Percentiles rank a stretch among this genome's conserved stretches.
Evolutionary conservation across 2,329 filamentous ascomycete species (phyloP).

Genomic region (Fusarium palustre): DNA sequence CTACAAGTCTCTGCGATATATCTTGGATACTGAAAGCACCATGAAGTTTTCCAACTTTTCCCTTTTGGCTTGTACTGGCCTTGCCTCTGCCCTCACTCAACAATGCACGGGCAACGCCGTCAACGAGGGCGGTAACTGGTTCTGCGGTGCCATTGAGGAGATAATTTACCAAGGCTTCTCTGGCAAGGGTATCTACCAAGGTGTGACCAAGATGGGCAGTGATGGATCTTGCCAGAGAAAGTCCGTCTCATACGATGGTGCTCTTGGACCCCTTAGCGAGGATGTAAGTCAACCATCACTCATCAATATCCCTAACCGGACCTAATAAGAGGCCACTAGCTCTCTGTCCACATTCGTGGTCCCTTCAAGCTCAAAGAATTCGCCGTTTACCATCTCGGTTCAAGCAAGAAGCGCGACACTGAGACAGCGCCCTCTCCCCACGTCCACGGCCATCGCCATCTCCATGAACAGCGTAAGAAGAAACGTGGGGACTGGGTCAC

Average conservation of each 20-base stretch:
- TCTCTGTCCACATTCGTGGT: constrained; percentile 79
- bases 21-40: constrained; percentile 1
- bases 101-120: constrained; percentile 52
- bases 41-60: constrained; percentile 51
- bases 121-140: constrained; percentile 69
- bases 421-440: constrained; percentile 40
- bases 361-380: constrained; percentile 75
- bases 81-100: constrained; percentile 50
- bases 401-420: constrained; percentile 45
- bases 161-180: constrained; percentile 76
- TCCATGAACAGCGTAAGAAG: constrained; percentile 59
- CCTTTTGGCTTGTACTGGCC: constrained; percentile 47
- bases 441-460: constrained; percentile 60
- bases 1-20: not conserved
- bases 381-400: constrained; percentile 73
- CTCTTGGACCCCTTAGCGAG: constrained; percentile 75
- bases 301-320: not conserved
- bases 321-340: constrained; percentile 56
- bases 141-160: constrained; percentile 72
- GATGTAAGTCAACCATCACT: constrained; percentile 65
- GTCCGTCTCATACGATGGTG: constrained; percentile 66
- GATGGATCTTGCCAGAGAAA: constrained; percentile 66
- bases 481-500: constrained; percentile 63
- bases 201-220: constrained; percentile 70
- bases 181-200: constrained; percentile 71